Percentiles rank a stretch among this genome's conserved stretches.
Evolutionary conservation across 495 filamentous ascomycete species (phyloP).

Genomic region (Apiosordaria backusii): DNA sequence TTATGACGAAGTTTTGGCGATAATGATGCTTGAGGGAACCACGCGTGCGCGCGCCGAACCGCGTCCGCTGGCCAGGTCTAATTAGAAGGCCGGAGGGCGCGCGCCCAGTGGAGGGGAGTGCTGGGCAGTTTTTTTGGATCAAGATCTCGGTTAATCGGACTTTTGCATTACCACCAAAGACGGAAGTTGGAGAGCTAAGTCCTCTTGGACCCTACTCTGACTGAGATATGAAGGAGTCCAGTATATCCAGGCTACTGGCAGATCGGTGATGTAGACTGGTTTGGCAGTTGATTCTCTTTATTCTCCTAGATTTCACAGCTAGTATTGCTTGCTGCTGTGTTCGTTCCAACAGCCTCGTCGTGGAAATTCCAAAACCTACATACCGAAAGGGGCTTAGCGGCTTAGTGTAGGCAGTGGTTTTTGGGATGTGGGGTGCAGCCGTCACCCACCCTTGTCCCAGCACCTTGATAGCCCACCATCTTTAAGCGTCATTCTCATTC

Average conservation of each 20-base stretch:
- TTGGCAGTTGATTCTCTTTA: too few relatives aligned
- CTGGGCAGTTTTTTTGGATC: background rate
- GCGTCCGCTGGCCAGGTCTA: background rate
- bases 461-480: background rate
- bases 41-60: background rate
- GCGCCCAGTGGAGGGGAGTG: background rate
- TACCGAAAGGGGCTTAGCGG: background rate
- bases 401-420: background rate
- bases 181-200: background rate
- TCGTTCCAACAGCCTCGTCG: background rate
- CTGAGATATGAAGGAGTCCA: too few relatives aligned
- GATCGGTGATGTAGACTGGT: too few relatives aligned
- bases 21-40: background rate
- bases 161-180: background rate
- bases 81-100: background rate
- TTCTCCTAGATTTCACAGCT: too few relatives aligned
- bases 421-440: background rate
- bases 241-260: background rate
- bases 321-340: background rate
- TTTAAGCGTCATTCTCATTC: background rate
- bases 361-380: background rate
- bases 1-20: conserved; percentile 27
- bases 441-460: background rate
- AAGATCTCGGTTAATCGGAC: background rate
- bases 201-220: too few relatives aligned